These are phyloP conservation scores for Mortierella sp. DNA, from an alignment of 371 early-diverging fungal species.

Conservation along the genomic window DNA sequence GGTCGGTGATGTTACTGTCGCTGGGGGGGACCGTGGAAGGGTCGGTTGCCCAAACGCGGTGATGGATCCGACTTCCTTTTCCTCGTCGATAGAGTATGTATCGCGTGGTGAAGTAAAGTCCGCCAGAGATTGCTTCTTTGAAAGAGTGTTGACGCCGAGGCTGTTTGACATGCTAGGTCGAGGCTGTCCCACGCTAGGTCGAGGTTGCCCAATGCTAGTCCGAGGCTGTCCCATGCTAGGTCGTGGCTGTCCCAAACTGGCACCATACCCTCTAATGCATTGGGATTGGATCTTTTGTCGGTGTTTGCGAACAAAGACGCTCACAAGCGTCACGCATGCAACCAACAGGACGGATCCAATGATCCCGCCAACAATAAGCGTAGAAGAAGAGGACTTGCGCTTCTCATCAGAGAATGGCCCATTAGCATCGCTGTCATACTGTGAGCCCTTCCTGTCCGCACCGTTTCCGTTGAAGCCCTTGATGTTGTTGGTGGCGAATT, in stretches of 20 bases:
- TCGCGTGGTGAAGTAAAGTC: too few relatives aligned
- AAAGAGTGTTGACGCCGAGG: neutral
- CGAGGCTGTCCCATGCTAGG: neutral
- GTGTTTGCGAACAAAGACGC: slow-evolving; percentile 9
- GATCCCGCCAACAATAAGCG: neutral
- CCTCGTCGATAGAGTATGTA: too few relatives aligned
- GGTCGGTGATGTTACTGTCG: too few relatives aligned
- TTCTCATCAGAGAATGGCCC: neutral
- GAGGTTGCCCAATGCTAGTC: neutral
- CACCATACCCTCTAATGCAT: slow-evolving; percentile 1
- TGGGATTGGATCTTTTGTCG: neutral
- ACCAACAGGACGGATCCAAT: slow-evolving; percentile 7
- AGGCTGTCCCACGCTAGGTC: neutral
- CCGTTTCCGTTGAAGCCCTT: neutral
- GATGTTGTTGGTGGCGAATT: neutral
- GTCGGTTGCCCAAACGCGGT: too few relatives aligned
- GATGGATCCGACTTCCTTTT: too few relatives aligned
- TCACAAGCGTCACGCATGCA: neutral
- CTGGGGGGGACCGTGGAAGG: too few relatives aligned
- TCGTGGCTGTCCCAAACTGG: neutral
- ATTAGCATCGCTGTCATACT: neutral
- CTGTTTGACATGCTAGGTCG: neutral
- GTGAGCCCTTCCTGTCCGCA: neutral
- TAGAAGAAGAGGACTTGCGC: neutral
- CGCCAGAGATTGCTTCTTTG: too few relatives aligned